Conservation (phyloP, 345 rosid species). For the Populus alba region DNA sequence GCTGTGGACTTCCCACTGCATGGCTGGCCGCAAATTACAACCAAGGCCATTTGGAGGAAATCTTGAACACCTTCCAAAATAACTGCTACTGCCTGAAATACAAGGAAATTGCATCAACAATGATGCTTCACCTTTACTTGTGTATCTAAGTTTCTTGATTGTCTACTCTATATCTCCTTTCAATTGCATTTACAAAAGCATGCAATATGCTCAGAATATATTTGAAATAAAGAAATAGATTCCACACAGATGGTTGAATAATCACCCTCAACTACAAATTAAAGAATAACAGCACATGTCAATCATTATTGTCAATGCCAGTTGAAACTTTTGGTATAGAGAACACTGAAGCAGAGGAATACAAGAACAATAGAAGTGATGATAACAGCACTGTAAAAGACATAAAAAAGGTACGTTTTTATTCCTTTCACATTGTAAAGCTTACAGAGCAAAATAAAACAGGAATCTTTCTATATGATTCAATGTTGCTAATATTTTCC, state of each 20-base stretch:
- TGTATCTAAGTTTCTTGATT: no score
- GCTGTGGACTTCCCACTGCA: slow-evolving; percentile 89
- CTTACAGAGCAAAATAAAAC: not conserved
- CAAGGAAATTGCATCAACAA: slow-evolving; percentile 4
- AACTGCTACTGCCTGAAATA: not conserved
- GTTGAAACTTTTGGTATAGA: not conserved
- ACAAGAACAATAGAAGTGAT: not conserved
- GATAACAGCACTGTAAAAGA: not conserved
- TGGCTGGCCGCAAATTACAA: slow-evolving; percentile 92
- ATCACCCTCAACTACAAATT: not conserved
- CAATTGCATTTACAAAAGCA: not conserved
- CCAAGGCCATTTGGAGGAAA: slow-evolving; percentile 62
- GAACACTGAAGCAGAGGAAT: not conserved
- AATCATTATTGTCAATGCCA: not conserved
- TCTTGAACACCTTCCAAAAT: not conserved
- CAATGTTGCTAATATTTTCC: no score
- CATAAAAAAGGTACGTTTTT: not conserved
- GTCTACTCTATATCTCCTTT: slow-evolving; percentile 9
- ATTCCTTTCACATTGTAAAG: not conserved
- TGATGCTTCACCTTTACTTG: not conserved
- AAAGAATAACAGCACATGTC: not conserved
- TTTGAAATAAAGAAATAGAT: not conserved
- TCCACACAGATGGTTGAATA: not conserved
- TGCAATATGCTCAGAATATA: not conserved
- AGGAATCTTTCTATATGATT: not conserved